Percentiles rank a stretch among this genome's conserved stretches.
Conservation (phyloP, 768 basidiomycete genomes). For the Suillus brevipes region DNA sequence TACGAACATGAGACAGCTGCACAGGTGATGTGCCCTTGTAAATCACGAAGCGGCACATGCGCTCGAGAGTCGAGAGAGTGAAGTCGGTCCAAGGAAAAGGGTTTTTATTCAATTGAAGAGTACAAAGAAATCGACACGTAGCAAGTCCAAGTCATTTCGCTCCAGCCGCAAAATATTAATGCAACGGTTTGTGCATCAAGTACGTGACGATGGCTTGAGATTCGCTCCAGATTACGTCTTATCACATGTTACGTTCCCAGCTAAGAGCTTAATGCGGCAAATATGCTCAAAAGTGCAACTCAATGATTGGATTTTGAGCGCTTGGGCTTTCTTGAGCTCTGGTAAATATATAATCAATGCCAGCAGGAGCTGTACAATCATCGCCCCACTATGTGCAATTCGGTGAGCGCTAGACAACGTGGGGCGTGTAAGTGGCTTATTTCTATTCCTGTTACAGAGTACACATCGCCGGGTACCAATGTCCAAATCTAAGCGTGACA, state of each 20-base stretch:
- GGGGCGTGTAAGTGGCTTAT: not conserved
- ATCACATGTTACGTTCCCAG: not conserved
- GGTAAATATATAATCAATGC: not conserved
- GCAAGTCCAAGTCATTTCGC: slow-evolving; percentile 13
- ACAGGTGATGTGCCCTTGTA: slow-evolving; percentile 96
- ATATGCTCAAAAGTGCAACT: no score
- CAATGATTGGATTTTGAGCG: no score
- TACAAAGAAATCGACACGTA: not conserved
- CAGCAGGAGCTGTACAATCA: not conserved
- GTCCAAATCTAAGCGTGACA: not conserved
- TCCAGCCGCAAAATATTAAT: slow-evolving; percentile 6
- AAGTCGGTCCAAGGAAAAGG: not conserved
- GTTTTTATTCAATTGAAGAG: not conserved
- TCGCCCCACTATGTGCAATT: no score
- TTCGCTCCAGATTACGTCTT: slow-evolving; percentile 26
- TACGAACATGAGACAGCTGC: slow-evolving; percentile 78
- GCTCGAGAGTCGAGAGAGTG: not conserved
- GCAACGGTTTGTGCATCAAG: not conserved
- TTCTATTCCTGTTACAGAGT: not conserved
- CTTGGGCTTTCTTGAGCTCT: no score
- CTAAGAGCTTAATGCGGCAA: no score
- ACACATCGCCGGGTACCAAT: not conserved
- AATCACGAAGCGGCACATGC: slow-evolving; percentile 89
- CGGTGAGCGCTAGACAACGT: not conserved
- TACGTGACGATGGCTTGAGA: slow-evolving; percentile 10